These are phyloP conservation scores for Ceratocystis variospora DNA, from an alignment of 2,329 filamentous ascomycete genomes.

Conservation along the genomic window DNA sequence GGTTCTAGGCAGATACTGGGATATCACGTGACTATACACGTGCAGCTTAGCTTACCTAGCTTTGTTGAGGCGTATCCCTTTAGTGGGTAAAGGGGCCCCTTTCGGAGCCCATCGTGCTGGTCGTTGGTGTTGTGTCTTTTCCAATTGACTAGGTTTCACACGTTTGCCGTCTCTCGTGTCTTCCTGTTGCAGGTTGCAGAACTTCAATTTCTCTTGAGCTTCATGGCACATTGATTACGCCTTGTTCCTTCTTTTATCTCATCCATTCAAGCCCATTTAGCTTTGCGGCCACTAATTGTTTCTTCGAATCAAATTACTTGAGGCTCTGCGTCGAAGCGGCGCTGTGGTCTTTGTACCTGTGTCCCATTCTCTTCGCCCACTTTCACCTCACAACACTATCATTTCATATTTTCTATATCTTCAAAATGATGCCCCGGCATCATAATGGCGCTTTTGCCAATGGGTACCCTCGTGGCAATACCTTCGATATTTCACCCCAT, in stretches of 20 bases:
- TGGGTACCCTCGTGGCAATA: slow-evolving; percentile 64
- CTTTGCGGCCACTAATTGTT: not conserved
- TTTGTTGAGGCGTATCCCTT: slow-evolving; percentile 9
- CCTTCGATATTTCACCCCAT: slow-evolving; percentile 79
- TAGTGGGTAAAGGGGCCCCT: slow-evolving; percentile 18
- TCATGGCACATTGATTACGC: not conserved
- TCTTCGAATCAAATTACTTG: not conserved
- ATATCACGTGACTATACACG: slow-evolving; percentile 6
- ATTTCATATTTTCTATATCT: slow-evolving; percentile 20
- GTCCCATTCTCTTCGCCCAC: not conserved
- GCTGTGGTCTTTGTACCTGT: not conserved
- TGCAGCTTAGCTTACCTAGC: slow-evolving; percentile 4
- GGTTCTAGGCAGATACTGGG: not conserved
- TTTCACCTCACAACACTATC: not conserved
- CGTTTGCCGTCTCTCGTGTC: not conserved
- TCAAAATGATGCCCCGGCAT: slow-evolving; percentile 76
- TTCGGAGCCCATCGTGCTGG: slow-evolving; percentile 1
- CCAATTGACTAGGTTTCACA: slow-evolving; percentile 6
- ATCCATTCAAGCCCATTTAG: not conserved
- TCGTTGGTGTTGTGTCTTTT: slow-evolving; percentile 15
- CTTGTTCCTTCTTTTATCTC: slow-evolving; percentile 1
- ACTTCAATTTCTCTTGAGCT: not conserved
- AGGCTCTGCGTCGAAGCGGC: not conserved
- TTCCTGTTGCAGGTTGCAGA: not conserved
- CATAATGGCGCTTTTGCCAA: slow-evolving; percentile 61